phyloP scores from a whole-genome alignment of 805 yeast species.

The Ogataea saltuana region DNA sequence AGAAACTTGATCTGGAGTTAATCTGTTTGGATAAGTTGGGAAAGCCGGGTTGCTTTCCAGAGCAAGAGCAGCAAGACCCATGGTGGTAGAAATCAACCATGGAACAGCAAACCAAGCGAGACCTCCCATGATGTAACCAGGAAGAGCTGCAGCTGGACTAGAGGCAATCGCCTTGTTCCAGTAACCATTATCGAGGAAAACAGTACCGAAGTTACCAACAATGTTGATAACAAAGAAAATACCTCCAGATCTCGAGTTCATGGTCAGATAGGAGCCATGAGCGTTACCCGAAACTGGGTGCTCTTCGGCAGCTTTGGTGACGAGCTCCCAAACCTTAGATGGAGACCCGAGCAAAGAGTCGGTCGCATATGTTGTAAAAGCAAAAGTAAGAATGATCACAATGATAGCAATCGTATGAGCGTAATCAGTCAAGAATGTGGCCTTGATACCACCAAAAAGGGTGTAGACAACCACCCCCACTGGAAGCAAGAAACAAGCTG shows the following conservation, averaged over 20 bases:
- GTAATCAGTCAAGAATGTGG: conserved; percentile 79
- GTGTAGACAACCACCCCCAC: conserved; percentile 76
- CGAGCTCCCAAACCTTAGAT: conserved; percentile 70
- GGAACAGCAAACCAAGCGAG: conserved; percentile 92
- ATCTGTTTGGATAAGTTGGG: conserved; percentile 74
- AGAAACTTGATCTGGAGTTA: conserved; percentile 67
- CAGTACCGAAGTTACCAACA: conserved; percentile 65
- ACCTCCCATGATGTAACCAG: conserved; percentile 88
- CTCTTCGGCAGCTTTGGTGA: conserved; percentile 57
- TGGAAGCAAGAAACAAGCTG: conserved; percentile 81
- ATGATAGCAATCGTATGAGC: conserved; percentile 79
- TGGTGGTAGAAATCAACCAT: conserved; percentile 73
- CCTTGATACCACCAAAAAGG: conserved; percentile 78
- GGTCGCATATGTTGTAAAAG: conserved; percentile 77
- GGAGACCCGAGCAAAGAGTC: conserved; percentile 77
- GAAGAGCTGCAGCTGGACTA: conserved; percentile 78
- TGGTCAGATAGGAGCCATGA: conserved; percentile 84
- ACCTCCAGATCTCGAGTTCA: conserved; percentile 84
- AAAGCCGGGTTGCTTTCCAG: conserved; percentile 67
- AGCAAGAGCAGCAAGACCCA: conserved; percentile 84
- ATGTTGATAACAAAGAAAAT: conserved; percentile 85
- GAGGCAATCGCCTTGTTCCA: conserved; percentile 47
- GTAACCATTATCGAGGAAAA: conserved; percentile 31
- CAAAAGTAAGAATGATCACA: conserved; percentile 76
- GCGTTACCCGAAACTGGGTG: conserved; percentile 79